Evolutionary conservation across 495 filamentous ascomycete species (phyloP).

Genomic region (Daldinia loculata): DNA sequence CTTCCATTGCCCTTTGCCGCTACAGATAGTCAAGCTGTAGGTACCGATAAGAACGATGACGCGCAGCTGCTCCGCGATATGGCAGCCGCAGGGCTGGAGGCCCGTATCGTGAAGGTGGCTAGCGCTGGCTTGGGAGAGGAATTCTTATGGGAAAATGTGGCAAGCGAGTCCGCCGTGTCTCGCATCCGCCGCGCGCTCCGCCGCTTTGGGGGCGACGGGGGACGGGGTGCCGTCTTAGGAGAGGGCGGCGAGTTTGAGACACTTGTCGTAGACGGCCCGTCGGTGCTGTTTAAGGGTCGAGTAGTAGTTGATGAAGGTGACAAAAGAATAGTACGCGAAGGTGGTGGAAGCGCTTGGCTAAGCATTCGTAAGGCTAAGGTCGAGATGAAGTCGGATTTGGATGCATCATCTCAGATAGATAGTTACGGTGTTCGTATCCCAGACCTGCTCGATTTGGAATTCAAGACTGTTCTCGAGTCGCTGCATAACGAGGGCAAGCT

Average conservation of each 20-base stretch:
- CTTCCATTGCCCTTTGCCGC: conserved; percentile 49
- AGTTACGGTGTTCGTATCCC: conserved; percentile 54
- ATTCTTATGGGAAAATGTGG: conserved; percentile 85
- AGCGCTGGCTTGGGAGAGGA: conserved; percentile 84
- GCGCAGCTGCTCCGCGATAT: conserved; percentile 80
- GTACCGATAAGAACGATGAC: conserved; percentile 43
- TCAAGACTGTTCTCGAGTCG: conserved; percentile 40
- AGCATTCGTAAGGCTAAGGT: conserved; percentile 66
- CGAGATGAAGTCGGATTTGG: conserved; percentile 54
- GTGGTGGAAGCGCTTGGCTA: conserved; percentile 75
- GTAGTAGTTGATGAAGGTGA: conserved; percentile 69
- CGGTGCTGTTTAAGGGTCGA: conserved; percentile 70
- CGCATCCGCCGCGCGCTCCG: conserved; percentile 69
- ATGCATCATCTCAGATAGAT: conserved; percentile 2
- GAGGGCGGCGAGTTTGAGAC: conserved; percentile 99
- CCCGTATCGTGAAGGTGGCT: conserved; percentile 92
- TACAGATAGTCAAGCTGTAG: background rate
- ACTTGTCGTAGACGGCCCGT: conserved; percentile 82
- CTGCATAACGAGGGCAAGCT: background rate
- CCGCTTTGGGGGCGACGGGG: conserved; percentile 68
- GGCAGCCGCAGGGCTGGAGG: conserved; percentile 76
- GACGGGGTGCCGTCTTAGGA: conserved; percentile 75
- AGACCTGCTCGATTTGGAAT: conserved; percentile 57
- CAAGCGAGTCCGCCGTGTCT: conserved; percentile 58
- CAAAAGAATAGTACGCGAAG: conserved; percentile 65